Evolutionary conservation across 371 early-diverging fungal genomes (phyloP), one percentile per base, ranked within the genome.

Genomic region (Mortierella sp.): DNA sequence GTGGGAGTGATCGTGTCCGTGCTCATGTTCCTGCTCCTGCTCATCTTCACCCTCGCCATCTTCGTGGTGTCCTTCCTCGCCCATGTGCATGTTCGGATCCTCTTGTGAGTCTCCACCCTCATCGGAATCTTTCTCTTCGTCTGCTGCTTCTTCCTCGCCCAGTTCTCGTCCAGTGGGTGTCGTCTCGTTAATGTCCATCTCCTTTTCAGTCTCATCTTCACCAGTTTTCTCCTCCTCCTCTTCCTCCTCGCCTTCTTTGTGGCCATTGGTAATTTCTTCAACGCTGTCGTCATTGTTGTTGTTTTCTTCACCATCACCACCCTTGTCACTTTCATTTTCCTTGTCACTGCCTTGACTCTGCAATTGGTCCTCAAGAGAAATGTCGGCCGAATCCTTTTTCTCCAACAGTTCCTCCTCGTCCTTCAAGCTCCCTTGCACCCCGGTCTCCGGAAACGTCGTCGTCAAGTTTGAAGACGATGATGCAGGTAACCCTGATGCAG

Each of bases 371-470:
- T 44, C 64, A 7, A 46, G 27, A 46, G 56, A 60, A 3, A 52
- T 51, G 21, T 32, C 46, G 4, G 39, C 54, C 50, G 63, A 52
- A 31, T 70, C 64, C 56, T 63, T 53, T 27, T 58, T 58, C 24
- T 51, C 58, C 54, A 63, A n/a, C 17, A 56, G 11, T 21, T 59
- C 59, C 39, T 46, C 62, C 50, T 46, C 23, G 19, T 7, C 42
- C 30, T 27, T 42, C 8, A 9, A 24, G 37, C 17, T 42, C 43
- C 41, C 21, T 39, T 8, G 19, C 15, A 4, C 11, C 12, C 27
- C 49, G 12, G 21, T 23, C 4, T 8, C 43, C 6, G 24, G 17
- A 0, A 34, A 15, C 23, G 41, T 14, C 7, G 55, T 44, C 6
- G n/a, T n/a, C n/a, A n/a, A n/a, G n/a, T 4, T 19, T 6, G 15